These are phyloP conservation scores for Tulasnella sp. DNA, from an alignment of 768 basidiomycete species.

Conservation along the genomic window DNA sequence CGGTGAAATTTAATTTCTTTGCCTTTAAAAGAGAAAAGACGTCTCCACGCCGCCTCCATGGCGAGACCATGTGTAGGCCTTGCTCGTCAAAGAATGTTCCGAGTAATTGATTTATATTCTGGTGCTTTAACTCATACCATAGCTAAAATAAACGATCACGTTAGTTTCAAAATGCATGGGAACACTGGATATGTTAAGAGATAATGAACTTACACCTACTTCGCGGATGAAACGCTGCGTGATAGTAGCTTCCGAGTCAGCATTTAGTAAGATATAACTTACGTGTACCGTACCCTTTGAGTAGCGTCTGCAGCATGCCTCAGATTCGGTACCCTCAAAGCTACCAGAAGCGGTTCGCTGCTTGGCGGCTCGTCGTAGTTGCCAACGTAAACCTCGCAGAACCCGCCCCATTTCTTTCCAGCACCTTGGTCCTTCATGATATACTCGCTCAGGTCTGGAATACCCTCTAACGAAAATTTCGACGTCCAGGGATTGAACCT, in stretches of 20 bases:
- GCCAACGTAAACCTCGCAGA: slow-evolving; percentile 19
- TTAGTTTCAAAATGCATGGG: no score
- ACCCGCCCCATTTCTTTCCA: slow-evolving; percentile 2
- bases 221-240: neutral
- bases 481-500: no score
- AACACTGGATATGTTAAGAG: neutral
- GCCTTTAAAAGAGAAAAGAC: neutral
- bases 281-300: neutral
- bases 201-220: neutral
- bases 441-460: neutral
- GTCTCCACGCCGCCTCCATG: slow-evolving; percentile 5
- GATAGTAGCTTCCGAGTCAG: neutral
- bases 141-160: neutral
- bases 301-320: neutral
- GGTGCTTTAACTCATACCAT: neutral
- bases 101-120: slow-evolving; percentile 6
- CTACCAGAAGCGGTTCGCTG: neutral
- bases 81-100: slow-evolving; percentile 4
- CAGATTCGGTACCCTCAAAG: neutral
- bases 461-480: no score
- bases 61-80: slow-evolving; percentile 16
- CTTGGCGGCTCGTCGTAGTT: neutral
- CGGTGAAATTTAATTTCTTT: neutral
- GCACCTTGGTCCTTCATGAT: neutral
- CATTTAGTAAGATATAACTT: neutral